phyloP scores from a whole-genome alignment of 2,329 filamentous ascomycete genomes.

The Metarhizium humberi region DNA sequence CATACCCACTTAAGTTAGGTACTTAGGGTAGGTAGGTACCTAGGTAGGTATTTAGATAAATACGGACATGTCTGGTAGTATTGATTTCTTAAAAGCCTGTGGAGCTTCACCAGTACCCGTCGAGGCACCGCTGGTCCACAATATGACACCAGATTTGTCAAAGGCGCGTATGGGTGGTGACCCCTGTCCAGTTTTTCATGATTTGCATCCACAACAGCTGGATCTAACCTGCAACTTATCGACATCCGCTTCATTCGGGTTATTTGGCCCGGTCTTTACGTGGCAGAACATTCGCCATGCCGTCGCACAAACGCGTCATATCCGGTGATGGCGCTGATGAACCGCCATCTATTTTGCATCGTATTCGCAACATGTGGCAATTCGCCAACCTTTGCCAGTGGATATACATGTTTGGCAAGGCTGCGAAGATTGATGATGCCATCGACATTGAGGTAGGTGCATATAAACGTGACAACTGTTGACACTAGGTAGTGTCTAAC shows the following conservation, averaged over 20 bases:
- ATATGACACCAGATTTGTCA: background rate
- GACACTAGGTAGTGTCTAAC: background rate
- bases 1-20: background rate
- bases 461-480: conserved; percentile 1
- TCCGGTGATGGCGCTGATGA: background rate
- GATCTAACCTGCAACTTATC: background rate
- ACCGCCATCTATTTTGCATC: conserved; percentile 39
- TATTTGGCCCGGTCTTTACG: background rate
- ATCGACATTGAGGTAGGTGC: conserved; percentile 74
- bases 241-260: background rate
- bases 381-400: conserved; percentile 92
- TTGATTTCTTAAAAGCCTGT: too few species aligned
- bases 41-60: background rate
- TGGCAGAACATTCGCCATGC: conserved; percentile 6
- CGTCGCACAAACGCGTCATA: conserved; percentile 6
- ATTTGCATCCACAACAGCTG: background rate
- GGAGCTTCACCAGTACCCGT: too few species aligned
- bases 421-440: conserved; percentile 81
- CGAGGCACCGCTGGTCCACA: background rate
- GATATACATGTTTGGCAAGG: conserved; percentile 81
- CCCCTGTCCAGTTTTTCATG: background rate
- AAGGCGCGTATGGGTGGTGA: background rate
- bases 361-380: conserved; percentile 85
- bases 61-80: too few species aligned
- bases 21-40: background rate